Evolutionary conservation across 2,329 filamentous ascomycete genomes (phyloP), one percentile per base, ranked within the genome.

Genomic region (Fusarium sp.): DNA sequence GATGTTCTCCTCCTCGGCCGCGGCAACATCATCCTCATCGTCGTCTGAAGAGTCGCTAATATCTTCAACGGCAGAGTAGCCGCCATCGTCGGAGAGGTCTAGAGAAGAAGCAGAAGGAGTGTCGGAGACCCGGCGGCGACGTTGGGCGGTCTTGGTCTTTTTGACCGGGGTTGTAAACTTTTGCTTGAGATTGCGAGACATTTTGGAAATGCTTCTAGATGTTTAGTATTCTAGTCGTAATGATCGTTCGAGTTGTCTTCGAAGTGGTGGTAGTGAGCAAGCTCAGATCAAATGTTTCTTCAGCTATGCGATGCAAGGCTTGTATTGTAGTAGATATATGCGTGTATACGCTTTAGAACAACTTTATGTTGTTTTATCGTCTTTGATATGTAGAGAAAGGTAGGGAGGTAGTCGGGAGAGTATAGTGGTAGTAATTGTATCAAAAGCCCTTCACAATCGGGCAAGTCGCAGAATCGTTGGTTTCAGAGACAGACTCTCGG

Each of bases 1-100:
- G 70, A 95, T 93, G 75, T 91, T 89, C 80, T 90, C 87, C 84
- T 94, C 93, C 87, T 96, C 93, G 84, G 90, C 87, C 86, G 91
- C 89, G 78, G 92, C 88, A 62, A 95, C 89, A 86, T 93, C 89
- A 72, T 93, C 89, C 80, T 95, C 92, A 80, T 95, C 93, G 71
- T 94, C 91, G 70, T 95, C 88, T 59, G 88, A 93, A 15, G 90
- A 91, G 75, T 95, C 93, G 74, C 89, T 93, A 68, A 97, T 92
- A 55, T 94, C 89, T 78, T 95, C 93, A 66, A 97, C 91, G 41
- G 87, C 92, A 4, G 90, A 92, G 80, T 94, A 94, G 62, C 90
- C 91, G 58, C 87, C 89, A 55, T 94, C 92, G 65, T 94, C 92
- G 66, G 91, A 92, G 10, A 90, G 83, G 75, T 89, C 83, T 62